A percentile compares a stretch with the other conserved stretches of the same genome.
Conservation (phyloP, 2,329 filamentous ascomycete genomes). For the Aspergillus latus region DNA sequence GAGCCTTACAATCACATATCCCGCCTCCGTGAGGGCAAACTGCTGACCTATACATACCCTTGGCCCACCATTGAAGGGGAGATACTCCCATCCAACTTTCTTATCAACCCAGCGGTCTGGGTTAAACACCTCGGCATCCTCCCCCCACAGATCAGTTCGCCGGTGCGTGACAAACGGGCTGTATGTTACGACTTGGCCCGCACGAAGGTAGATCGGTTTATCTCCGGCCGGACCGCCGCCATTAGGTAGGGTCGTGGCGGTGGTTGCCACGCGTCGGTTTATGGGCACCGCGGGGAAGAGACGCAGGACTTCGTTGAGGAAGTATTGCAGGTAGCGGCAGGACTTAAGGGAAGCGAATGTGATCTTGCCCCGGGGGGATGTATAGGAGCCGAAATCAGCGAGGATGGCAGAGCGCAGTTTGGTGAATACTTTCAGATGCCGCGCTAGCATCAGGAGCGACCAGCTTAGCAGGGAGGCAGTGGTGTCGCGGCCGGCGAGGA, state of each 20-base stretch:
- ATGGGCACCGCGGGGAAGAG: conserved; percentile 49
- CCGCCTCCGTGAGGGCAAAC: conserved; percentile 70
- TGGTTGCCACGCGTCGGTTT: conserved; percentile 43
- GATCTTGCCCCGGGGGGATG: conserved; percentile 20
- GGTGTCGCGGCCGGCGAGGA: conserved; percentile 56
- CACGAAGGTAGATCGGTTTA: conserved; percentile 63
- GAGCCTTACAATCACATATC: conserved; percentile 68
- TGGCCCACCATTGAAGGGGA: conserved; percentile 74
- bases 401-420: conserved; percentile 21
- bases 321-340: conserved; percentile 40
- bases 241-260: conserved; percentile 46
- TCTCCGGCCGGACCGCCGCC: conserved; percentile 62
- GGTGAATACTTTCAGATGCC: conserved; percentile 20
- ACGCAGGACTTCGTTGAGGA: conserved; percentile 44
- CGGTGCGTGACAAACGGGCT: conserved; percentile 72
- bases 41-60: conserved; percentile 77
- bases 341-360: conserved; percentile 46
- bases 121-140: conserved; percentile 54
- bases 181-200: conserved; percentile 67
- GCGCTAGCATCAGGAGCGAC: conserved; percentile 25
- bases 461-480: conserved; percentile 50
- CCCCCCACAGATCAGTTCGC: conserved; percentile 52
- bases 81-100: conserved; percentile 64
- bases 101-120: conserved; percentile 72
- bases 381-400: conserved; percentile 22